Evolutionary conservation across 495 filamentous ascomycete species (phyloP), one percentile per base, ranked within the genome.

Genomic region (Niebla homalea): DNA sequence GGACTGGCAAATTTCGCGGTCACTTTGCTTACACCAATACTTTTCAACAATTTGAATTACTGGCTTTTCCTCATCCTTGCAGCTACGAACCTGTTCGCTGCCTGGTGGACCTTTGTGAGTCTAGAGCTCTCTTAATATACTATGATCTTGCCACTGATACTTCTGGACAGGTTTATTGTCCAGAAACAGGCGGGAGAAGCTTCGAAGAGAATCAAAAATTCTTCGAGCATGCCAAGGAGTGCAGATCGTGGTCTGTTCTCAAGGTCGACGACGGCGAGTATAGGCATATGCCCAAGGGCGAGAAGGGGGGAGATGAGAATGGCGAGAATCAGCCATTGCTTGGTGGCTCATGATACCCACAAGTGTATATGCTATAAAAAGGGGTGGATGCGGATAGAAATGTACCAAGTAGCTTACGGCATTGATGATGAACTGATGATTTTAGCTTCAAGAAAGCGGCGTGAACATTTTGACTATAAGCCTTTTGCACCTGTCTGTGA

Each of bases 161-260:
- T 39, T 26, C 12, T 39, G 39, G 21, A 0, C 38, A 65, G 56
- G 49, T 63, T 0, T 78, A 73, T 50, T 61, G 57, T 8, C 74
- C 74, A 16, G 76, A 79, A 56, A 74, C 62, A 20, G 75, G 75
- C 1, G 71, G 70, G 20, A 53, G 75, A 37, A 69, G 64, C 39
- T 78, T 78, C 46, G 74, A 79, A 50, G 75, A 74, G 51, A 77
- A 78, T 48, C 70, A 76, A 55, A 53, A 66, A 48, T 78, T 78
- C 62, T 79, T 79, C 51, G 57, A 61, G 36, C 64, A 65, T 20
- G 72, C 75, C 3, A 60, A 60, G 52, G 64, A 73, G 32, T 62
- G 64, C 0, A 63, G 61, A 10, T 70, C 60, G 19, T 78, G 74
- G 73, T 59, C 55, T 36, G 76, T 78, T 5, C 57, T 50, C 23